Evolutionary conservation across 2,329 filamentous ascomycete species (phyloP).

Genomic region (Coniochaeta prunicola): DNA sequence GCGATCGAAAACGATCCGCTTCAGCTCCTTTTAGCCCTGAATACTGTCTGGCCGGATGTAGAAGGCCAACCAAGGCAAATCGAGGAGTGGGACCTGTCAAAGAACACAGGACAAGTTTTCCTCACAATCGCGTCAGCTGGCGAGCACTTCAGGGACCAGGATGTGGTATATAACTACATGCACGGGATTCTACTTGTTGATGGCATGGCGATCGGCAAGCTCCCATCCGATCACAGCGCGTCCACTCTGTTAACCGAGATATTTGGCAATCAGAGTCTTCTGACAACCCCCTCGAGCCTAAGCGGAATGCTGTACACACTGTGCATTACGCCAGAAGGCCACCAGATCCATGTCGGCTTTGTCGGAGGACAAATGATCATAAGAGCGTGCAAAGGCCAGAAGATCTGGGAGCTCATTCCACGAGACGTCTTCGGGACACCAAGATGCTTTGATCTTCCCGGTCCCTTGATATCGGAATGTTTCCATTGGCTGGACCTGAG

Average conservation of each 20-base stretch:
- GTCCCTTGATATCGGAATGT: constrained; percentile 39
- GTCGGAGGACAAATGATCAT: constrained; percentile 33
- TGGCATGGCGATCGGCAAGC: constrained; percentile 27
- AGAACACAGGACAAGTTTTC: not conserved
- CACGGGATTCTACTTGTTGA: constrained; percentile 30
- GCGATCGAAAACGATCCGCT: constrained; percentile 21
- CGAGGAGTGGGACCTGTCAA: constrained; percentile 15
- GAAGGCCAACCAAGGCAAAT: not conserved
- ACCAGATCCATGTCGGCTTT: constrained; percentile 50
- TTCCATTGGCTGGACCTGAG: constrained; percentile 53
- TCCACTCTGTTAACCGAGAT: constrained; percentile 34
- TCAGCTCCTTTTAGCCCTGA: constrained; percentile 13
- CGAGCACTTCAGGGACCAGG: constrained; percentile 7
- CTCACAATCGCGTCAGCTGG: not conserved
- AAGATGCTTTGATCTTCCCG: constrained; percentile 43
- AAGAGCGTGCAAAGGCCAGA: constrained; percentile 21
- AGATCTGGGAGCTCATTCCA: not conserved
- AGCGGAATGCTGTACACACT: constrained; percentile 43
- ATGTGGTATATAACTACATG: constrained; percentile 25
- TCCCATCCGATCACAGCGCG: constrained; percentile 43
- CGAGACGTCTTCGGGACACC: constrained; percentile 11
- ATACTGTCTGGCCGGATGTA: not conserved
- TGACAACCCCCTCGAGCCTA: constrained; percentile 41
- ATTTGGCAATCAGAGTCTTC: constrained; percentile 44
- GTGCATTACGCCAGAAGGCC: constrained; percentile 23